Percentiles rank a stretch among this genome's conserved stretches.
These are phyloP conservation scores for Microbotryum intermedium DNA, from an alignment of 1,284 basidiomycete genomes.

Conservation along the genomic window DNA sequence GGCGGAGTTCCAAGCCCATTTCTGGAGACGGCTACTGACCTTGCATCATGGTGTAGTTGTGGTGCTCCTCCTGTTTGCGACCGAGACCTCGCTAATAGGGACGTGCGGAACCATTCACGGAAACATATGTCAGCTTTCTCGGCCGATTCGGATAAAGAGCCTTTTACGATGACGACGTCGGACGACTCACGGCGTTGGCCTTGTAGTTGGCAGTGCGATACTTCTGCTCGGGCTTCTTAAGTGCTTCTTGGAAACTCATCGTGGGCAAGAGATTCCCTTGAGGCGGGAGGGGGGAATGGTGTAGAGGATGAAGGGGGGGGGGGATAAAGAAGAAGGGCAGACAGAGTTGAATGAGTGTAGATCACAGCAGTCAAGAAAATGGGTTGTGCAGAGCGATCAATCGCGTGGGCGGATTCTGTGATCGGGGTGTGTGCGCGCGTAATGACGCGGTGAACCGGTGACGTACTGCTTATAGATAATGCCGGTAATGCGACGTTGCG, in stretches of 20 bases:
- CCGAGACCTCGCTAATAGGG: slow-evolving; percentile 17
- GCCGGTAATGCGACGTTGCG: too few relatives aligned
- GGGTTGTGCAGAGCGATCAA: too few relatives aligned
- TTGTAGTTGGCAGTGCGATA: slow-evolving; percentile 15
- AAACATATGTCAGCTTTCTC: too few relatives aligned
- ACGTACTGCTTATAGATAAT: too few relatives aligned
- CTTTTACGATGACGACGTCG: neutral
- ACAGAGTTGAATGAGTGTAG: too few relatives aligned
- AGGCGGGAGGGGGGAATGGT: too few relatives aligned
- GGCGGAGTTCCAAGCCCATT: neutral
- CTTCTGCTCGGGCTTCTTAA: neutral
- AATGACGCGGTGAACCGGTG: too few relatives aligned
- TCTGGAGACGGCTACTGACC: neutral
- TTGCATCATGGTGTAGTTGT: slow-evolving; percentile 26
- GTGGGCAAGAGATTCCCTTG: neutral
- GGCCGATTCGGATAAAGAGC: neutral
- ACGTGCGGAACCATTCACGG: neutral
- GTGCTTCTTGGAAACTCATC: neutral
- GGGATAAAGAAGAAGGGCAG: too few relatives aligned
- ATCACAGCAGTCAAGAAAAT: too few relatives aligned
- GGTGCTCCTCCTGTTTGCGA: slow-evolving; percentile 9
- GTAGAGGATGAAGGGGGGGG: too few relatives aligned
- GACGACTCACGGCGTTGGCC: slow-evolving; percentile 16
- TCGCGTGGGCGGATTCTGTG: too few relatives aligned
- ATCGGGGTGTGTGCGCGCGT: too few relatives aligned